These are phyloP conservation scores for Aspergillus ochraceoroseus DNA, from an alignment of 2,329 filamentous ascomycete genomes.

Conservation along the genomic window DNA sequence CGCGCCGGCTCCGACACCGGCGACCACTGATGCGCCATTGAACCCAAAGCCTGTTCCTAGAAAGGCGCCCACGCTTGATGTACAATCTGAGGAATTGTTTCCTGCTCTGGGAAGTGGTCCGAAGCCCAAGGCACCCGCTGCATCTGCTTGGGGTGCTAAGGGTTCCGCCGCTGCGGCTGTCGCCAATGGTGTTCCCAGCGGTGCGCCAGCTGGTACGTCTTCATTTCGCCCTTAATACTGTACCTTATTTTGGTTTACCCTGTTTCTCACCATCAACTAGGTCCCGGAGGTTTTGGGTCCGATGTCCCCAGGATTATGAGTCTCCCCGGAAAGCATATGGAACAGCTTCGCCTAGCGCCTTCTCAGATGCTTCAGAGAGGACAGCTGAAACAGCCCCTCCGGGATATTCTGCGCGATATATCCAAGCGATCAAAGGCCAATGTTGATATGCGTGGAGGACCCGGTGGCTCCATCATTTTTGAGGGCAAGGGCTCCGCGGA, in stretches of 20 bases:
- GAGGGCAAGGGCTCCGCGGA: slow-evolving; percentile 80
- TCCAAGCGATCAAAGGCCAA: slow-evolving; percentile 86
- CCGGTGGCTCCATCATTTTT: slow-evolving; percentile 70
- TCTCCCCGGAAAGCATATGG: slow-evolving; percentile 77
- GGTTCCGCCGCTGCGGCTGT: slow-evolving; percentile 39
- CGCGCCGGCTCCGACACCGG: slow-evolving; percentile 23
- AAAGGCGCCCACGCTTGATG: slow-evolving; percentile 60
- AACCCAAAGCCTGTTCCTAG: slow-evolving; percentile 38
- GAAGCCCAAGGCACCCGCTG: slow-evolving; percentile 59
- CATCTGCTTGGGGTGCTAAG: slow-evolving; percentile 73
- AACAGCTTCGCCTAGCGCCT: slow-evolving; percentile 68
- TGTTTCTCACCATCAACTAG: slow-evolving; percentile 29
- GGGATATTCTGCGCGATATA: slow-evolving; percentile 83
- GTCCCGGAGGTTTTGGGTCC: slow-evolving; percentile 24
- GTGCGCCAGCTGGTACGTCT: slow-evolving; percentile 48
- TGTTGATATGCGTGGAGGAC: slow-evolving; percentile 69
- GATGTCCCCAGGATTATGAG: slow-evolving; percentile 57
- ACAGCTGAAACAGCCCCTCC: slow-evolving; percentile 77
- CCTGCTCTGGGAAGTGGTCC: slow-evolving; percentile 74
- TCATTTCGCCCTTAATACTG: not conserved
- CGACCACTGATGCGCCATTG: slow-evolving; percentile 34
- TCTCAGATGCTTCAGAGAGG: slow-evolving; percentile 69
- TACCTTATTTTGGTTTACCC: not conserved
- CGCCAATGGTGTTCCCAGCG: slow-evolving; percentile 52
- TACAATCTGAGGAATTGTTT: slow-evolving; percentile 84